Evolutionary conservation across 305 asterid species (phyloP).

Genomic region (Solanum hybrid): DNA sequence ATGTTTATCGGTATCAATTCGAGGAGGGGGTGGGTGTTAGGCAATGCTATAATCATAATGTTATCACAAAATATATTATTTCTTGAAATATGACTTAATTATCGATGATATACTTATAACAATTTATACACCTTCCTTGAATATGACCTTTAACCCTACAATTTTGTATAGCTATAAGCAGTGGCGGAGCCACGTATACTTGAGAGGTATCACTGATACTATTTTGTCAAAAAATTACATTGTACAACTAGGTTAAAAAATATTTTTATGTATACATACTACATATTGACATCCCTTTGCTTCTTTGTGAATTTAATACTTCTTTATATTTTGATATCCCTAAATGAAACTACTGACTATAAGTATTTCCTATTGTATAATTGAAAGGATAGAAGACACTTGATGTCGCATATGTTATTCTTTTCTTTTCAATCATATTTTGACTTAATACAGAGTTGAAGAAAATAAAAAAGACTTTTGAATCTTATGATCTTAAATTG

Average conservation of each 20-base stretch:
- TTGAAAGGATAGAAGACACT: not conserved
- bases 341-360: not conserved
- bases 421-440: not conserved
- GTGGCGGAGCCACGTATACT: not conserved
- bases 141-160: not conserved
- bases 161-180: not conserved
- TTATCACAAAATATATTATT: not conserved
- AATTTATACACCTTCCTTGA: not conserved
- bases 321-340: not conserved
- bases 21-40: not conserved
- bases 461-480: not conserved
- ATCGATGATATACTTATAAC: not conserved
- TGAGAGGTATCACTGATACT: not conserved
- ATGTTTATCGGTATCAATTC: not conserved
- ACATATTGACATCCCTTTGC: not conserved
- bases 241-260: not conserved
- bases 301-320: not conserved
- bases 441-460: not conserved
- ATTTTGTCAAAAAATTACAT: not conserved
- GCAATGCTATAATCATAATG: not conserved
- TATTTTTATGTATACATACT: not conserved
- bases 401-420: not conserved
- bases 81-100: not conserved
- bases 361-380: not conserved
- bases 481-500: not conserved